These are phyloP conservation scores for Trichophyton schoenleinii DNA, from an alignment of 2,329 filamentous ascomycete genomes.

Conservation along the genomic window DNA sequence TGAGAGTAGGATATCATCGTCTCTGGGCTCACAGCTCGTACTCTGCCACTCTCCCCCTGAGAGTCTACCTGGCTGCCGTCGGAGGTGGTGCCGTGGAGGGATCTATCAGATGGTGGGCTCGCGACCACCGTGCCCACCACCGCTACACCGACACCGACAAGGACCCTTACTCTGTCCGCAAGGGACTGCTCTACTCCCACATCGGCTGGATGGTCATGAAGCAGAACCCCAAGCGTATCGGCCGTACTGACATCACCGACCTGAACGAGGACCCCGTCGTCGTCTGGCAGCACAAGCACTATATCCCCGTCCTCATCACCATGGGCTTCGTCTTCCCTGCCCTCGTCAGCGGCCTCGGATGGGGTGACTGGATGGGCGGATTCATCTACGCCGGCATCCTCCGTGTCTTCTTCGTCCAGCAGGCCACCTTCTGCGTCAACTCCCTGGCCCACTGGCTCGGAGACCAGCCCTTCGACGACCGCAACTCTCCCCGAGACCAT, in stretches of 20 bases:
- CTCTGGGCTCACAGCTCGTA: constrained; percentile 80
- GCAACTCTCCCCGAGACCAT: constrained; percentile 81
- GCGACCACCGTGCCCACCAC: constrained; percentile 77
- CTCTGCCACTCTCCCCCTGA: constrained; percentile 61
- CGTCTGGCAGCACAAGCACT: constrained; percentile 78
- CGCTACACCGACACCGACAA: constrained; percentile 87
- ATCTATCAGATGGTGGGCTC: constrained; percentile 79
- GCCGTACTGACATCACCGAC: constrained; percentile 77
- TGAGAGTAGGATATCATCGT: constrained; percentile 53
- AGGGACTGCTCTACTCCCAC: constrained; percentile 73
- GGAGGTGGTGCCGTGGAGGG: constrained; percentile 76
- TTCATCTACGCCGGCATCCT: constrained; percentile 78
- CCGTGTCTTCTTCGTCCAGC: constrained; percentile 79
- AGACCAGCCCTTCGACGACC: constrained; percentile 85
- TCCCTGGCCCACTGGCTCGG: constrained; percentile 82
- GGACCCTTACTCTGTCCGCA: constrained; percentile 82
- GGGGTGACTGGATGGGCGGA: constrained; percentile 70
- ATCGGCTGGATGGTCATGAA: constrained; percentile 89
- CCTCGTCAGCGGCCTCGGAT: constrained; percentile 61
- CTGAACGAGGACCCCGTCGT: constrained; percentile 77
- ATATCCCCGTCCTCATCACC: constrained; percentile 63
- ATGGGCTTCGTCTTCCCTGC: constrained; percentile 69
- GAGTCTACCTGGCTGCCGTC: constrained; percentile 69
- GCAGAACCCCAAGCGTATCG: constrained; percentile 81
- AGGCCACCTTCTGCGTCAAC: constrained; percentile 89